Evolutionary conservation across 192 early-diverging fungal genomes (phyloP), one percentile per base, ranked within the genome.

Genomic region (Backusella psychrophila): DNA sequence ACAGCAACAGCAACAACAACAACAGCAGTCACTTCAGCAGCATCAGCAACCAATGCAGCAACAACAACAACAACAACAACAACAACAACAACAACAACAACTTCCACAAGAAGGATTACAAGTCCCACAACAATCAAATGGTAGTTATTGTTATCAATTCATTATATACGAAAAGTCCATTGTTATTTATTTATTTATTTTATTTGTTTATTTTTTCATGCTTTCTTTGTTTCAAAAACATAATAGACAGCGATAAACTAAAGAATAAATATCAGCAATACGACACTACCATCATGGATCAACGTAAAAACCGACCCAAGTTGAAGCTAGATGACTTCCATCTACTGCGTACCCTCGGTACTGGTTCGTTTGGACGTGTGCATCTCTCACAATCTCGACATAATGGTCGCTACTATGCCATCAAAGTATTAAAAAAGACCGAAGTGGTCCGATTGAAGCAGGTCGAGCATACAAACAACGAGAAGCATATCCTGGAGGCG

Each of bases 391-490:
- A 91, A 75, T 90, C 94, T 38, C 89, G 91, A 75, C 78, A 85
- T 42, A 96, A 93, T 44, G 89, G 90, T 68, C 89, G 92, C 74
- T 97, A 93, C 87, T 97, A 96, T 81, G 96, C 97, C 4, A 99
- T 98, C 91, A 99, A 99, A 80, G 96, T 96, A 2, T 87, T 99
- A 59, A 93, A 92, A 73, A 99, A 99, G 84, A 82, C 89, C 41
- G 95, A 99, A 73, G 95, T 99, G 9, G 95, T 99, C 56, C 92
- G 94, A 65, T 87, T 96, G 80, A 95, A 96, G 83, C 97, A 99
- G 80, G 96, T 99, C 14, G 96, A 99, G 86, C 96, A 99, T 77
- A 98, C 96, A 34, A 94, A 97, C 75, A 99, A 97, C 85, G 97
- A 99, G 84, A 96, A 96, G 79, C 86, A 89, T 71, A 97, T 99